Evolutionary conservation across 2,329 filamentous ascomycete genomes (phyloP).

Genomic region (Amphichorda felina): DNA sequence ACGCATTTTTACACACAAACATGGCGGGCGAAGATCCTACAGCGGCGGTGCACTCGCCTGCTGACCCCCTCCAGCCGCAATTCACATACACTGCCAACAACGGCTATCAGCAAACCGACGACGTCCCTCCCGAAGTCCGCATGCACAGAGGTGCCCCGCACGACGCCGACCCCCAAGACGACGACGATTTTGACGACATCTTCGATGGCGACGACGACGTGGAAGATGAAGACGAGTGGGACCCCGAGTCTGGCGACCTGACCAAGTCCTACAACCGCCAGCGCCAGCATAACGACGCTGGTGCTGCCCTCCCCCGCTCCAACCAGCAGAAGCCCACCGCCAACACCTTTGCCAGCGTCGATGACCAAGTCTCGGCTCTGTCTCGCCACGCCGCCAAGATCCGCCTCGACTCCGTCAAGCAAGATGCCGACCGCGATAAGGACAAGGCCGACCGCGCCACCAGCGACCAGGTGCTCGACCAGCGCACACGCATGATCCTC

Average conservation of each 20-base stretch:
- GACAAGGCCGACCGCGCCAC: conserved; percentile 92
- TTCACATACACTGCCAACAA: conserved; percentile 30
- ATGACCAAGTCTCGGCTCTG: conserved; percentile 80
- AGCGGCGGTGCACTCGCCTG: conserved; percentile 16
- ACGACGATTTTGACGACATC: conserved; percentile 27
- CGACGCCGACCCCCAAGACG: conserved; percentile 20
- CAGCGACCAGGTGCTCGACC: conserved; percentile 87
- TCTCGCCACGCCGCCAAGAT: conserved; percentile 80
- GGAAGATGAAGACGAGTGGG: conserved; percentile 45
- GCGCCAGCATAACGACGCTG: conserved; percentile 45
- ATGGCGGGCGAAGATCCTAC: conserved; percentile 10
- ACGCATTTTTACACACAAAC: not conserved
- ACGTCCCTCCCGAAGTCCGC: conserved; percentile 18
- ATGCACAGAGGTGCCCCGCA: conserved; percentile 13
- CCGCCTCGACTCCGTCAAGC: conserved; percentile 56
- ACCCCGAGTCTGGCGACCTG: conserved; percentile 52
- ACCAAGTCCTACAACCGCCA: conserved; percentile 87
- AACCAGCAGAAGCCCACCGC: conserved; percentile 70
- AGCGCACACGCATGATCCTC: conserved; percentile 87
- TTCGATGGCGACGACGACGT: conserved; percentile 43
- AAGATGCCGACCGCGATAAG: conserved; percentile 42
- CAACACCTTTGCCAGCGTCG: conserved; percentile 68
- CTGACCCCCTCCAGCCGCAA: conserved; percentile 31
- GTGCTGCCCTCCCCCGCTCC: conserved; percentile 49
- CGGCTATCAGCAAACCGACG: conserved; percentile 27